Evolutionary conservation across 139 green algal species (phyloP).

Genomic region (Trebouxia sp.): DNA sequence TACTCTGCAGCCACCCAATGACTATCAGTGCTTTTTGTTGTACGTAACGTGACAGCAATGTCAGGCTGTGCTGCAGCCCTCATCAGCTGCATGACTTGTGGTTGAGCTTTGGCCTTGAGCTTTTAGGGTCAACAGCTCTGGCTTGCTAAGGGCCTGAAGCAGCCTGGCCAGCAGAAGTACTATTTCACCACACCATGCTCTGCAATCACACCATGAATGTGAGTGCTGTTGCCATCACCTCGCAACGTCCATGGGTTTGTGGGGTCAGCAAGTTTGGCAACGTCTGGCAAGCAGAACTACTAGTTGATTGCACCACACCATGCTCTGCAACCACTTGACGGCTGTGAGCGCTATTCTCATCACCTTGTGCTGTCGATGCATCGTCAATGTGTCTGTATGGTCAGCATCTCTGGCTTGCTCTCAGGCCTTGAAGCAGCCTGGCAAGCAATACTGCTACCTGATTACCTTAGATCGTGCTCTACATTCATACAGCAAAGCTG

Average conservation of each 20-base stretch:
- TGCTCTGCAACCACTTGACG: neutral
- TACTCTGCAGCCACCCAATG: neutral
- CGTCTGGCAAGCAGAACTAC: no score
- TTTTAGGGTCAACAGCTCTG: neutral
- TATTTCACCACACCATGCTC: slow-evolving; percentile 55
- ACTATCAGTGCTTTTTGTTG: no score
- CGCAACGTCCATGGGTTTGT: no score
- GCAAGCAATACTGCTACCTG: no score
- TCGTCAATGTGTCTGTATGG: neutral
- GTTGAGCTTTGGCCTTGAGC: neutral
- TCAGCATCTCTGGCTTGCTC: neutral
- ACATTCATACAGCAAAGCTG: no score
- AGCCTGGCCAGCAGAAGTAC: slow-evolving; percentile 33
- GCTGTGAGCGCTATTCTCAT: no score
- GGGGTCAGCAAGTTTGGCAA: no score
- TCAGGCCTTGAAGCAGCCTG: slow-evolving; percentile 35
- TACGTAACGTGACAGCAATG: neutral
- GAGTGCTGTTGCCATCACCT: no score
- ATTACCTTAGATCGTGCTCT: no score
- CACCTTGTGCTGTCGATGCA: neutral
- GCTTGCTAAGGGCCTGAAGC: slow-evolving; percentile 35
- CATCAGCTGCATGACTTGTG: neutral
- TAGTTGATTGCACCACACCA: no score
- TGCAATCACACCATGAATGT: neutral
- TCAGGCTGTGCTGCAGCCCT: neutral